These are phyloP conservation scores for Penicillium antarcticum DNA, from an alignment of 495 filamentous ascomycete genomes.

Conservation along the genomic window DNA sequence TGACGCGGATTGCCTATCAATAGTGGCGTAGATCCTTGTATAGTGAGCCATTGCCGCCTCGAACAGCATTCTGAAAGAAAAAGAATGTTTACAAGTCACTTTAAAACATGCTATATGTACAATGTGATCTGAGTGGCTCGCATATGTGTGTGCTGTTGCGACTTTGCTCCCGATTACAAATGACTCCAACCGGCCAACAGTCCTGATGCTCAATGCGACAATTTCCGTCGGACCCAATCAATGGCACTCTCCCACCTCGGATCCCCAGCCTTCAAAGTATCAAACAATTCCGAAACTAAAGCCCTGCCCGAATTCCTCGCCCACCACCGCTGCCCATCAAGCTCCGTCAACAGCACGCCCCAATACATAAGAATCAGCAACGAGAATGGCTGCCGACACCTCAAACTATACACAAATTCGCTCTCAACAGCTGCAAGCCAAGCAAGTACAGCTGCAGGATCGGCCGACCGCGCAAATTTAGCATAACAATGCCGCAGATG, in stretches of 20 bases:
- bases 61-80: no score
- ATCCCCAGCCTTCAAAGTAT: constrained; percentile 4
- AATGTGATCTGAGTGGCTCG: no score
- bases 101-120: no score
- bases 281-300: constrained; percentile 21
- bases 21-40: no score
- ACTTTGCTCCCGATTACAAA: no score
- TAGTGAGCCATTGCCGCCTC: no score
- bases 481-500: constrained; percentile 23
- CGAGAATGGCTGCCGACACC: constrained; percentile 18
- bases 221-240: constrained; percentile 16
- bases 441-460: constrained; percentile 24
- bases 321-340: constrained; percentile 29
- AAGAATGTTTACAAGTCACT: no score
- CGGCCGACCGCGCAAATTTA: constrained; percentile 12
- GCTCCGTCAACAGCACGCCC: constrained; percentile 22
- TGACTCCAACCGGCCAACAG: no score
- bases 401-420: constrained; percentile 20
- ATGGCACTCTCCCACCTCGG: constrained; percentile 18
- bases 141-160: no score
- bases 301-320: constrained; percentile 21
- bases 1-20: no score
- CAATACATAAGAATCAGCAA: constrained; percentile 29
- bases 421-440: constrained; percentile 29
- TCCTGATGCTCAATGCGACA: not conserved